Evolutionary conservation across 2,329 filamentous ascomycete species (phyloP).

Genomic region (Paecilomyces sp.): DNA sequence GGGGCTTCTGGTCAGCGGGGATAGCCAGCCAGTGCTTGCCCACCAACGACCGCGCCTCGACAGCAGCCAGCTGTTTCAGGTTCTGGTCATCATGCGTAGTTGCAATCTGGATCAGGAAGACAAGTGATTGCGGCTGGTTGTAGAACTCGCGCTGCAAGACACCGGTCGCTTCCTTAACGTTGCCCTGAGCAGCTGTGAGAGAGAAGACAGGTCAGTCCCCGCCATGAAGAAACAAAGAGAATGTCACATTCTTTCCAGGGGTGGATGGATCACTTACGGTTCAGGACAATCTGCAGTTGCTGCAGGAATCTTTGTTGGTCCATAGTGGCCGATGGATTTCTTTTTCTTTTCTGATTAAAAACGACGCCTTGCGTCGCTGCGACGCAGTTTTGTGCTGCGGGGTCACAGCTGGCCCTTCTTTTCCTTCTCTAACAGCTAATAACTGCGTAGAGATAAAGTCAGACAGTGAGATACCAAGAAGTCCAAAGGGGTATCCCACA

Average conservation of each 20-base stretch:
- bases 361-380: not conserved
- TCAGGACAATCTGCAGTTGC: constrained; percentile 79
- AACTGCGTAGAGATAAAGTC: not conserved
- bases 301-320: constrained; percentile 76
- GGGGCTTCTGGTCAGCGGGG: constrained; percentile 65
- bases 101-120: constrained; percentile 81
- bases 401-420: not conserved
- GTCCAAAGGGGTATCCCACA: not conserved
- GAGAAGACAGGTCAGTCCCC: constrained; percentile 4
- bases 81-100: constrained; percentile 65
- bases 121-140: constrained; percentile 72
- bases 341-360: not conserved
- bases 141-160: constrained; percentile 93
- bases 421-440: not conserved
- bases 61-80: constrained; percentile 82
- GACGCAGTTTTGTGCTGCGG: not conserved
- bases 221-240: not conserved
- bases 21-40: constrained; percentile 78
- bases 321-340: constrained; percentile 45
- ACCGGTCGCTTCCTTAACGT: constrained; percentile 82
- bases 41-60: constrained; percentile 79
- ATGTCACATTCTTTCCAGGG: constrained; percentile 4
- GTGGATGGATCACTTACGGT: constrained; percentile 58
- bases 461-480: not conserved
- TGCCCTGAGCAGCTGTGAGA: constrained; percentile 69